phyloP scores from a whole-genome alignment of 768 basidiomycete genomes.

The Mycena metata region DNA sequence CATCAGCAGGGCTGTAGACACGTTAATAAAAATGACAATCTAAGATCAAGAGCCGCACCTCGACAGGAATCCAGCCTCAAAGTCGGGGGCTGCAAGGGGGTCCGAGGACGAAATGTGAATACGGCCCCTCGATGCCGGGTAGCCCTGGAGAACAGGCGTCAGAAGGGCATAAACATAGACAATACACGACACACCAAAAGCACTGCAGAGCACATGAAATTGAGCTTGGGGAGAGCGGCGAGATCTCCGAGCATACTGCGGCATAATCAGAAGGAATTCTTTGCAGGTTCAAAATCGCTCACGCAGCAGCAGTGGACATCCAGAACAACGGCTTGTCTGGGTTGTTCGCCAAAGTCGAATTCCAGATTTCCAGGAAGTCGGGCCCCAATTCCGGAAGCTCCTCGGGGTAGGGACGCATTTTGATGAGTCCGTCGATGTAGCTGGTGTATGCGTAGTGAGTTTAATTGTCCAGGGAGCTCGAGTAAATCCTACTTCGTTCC shows the following conservation, averaged over 20 bases:
- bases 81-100: conserved; percentile 29
- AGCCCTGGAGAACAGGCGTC: conserved; percentile 12
- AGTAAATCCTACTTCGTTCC: conserved; percentile 15
- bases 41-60: background rate
- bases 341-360: conserved; percentile 31
- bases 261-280: background rate
- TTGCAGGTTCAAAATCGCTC: background rate
- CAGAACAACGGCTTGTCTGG: conserved; percentile 42
- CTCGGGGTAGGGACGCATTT: conserved; percentile 41
- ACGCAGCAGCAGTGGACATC: too few relatives aligned
- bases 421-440: conserved; percentile 37
- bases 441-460: conserved; percentile 7
- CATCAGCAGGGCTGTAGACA: conserved; percentile 53
- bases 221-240: background rate
- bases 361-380: conserved; percentile 40
- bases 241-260: background rate
- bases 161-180: background rate
- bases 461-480: too few relatives aligned
- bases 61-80: conserved; percentile 29
- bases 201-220: background rate
- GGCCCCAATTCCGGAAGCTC: conserved; percentile 41
- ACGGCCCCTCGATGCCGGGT: conserved; percentile 35
- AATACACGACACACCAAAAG: background rate
- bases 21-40: background rate
- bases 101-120: conserved; percentile 38